Evolutionary conservation across 2,329 filamentous ascomycete genomes (phyloP), one percentile per base, ranked within the genome.

Genomic region (Westerdykella sp.): DNA sequence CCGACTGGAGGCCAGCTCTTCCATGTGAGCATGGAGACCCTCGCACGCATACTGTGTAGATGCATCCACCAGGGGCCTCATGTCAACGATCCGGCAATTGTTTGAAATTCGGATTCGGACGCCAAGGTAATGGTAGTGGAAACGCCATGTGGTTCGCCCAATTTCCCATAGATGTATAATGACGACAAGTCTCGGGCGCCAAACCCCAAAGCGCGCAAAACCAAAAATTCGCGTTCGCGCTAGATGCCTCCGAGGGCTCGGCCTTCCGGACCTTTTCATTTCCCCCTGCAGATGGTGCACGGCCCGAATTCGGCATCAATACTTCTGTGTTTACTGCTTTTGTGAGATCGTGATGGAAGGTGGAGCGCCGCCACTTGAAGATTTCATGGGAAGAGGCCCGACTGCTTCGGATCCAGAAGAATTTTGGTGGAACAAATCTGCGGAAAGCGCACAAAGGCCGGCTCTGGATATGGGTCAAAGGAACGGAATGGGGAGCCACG

Each of bases 171-270:
- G n/a, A n/a, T 45, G 43, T 42, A 32, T n/a, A 40, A 34, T 44
- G 42, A 44, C 42, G 42, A 39, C 30, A 44, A 39, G 42, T 34
- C 21, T 36, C 37, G 37, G 42, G 11, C 25, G 30, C 37, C 36
- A 39, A 44, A 40, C 9, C 32, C 21, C 12, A 28, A 25, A 42
- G 40, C 32, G 16, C 16, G 36, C 13, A 21, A 23, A 38, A 13
- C 4, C 13, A 14, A 22, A 38, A 38, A 38, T 12, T 22, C n/a
- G 22, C n/a, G 6, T 35, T 35, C 32, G 16, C 32, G 32, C 32
- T 35, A 35, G 16, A 35, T 18, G 16, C 32, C 16, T 35, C 16
- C 16, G n/a, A 14, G 32, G 4, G 32, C 13, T 14, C 32, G 32
- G n/a, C 32, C 5, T 18, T 35, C 4, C 13, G n/a, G 32, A 11